phyloP scores from a whole-genome alignment of 1,139 yeast genomes.

The Tardiomyces blankii region DNA sequence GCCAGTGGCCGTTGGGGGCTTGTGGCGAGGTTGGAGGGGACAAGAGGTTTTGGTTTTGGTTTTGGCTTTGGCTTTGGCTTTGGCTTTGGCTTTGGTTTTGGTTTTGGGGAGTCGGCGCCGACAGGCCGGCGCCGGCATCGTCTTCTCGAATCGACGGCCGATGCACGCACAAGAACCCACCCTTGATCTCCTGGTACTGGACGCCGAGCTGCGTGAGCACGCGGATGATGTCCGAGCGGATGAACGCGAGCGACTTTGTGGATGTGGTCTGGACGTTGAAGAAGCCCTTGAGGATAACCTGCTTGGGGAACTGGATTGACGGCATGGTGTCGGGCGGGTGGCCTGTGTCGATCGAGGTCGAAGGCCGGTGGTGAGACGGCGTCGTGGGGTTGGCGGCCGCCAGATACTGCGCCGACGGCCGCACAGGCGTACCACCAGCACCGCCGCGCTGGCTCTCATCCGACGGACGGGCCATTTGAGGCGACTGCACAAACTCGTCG shows the following conservation, averaged over 20 bases:
- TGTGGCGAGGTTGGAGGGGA: conserved; percentile 9
- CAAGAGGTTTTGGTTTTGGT: background rate
- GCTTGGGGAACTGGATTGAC: conserved; percentile 85
- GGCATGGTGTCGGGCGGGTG: conserved; percentile 52
- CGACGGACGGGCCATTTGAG: conserved; percentile 27
- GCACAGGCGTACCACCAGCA: background rate
- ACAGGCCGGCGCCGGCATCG: background rate
- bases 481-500: conserved; percentile 39
- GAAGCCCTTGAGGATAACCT: conserved; percentile 85
- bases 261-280: conserved; percentile 95
- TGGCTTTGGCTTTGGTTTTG: background rate
- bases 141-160: conserved; percentile 29
- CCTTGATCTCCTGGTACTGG: conserved; percentile 79
- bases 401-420: background rate
- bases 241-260: conserved; percentile 81
- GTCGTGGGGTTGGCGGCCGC: background rate
- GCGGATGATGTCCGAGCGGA: conserved; percentile 72
- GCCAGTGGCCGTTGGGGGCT: conserved; percentile 22
- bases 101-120: too few species aligned
- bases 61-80: background rate
- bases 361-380: conserved; percentile 16
- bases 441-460: conserved; percentile 3
- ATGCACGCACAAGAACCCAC: conserved; percentile 85
- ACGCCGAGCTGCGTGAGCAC: conserved; percentile 73
- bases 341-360: conserved; percentile 3